Evolutionary conservation across 345 rosid genomes (phyloP).

Genomic region (Populus euphratica): DNA sequence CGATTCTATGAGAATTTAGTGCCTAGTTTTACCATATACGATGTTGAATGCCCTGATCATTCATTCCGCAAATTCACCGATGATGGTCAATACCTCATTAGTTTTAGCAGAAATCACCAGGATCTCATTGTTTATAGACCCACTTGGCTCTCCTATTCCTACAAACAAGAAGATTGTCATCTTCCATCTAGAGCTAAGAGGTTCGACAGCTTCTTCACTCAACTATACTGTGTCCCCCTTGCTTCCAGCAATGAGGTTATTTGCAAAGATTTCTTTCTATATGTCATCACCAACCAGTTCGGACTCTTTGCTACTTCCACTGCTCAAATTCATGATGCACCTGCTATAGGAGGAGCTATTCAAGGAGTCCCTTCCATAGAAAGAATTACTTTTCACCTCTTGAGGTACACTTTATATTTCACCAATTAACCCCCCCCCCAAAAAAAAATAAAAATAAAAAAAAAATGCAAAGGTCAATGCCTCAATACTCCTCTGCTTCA

Average conservation of each 20-base stretch:
- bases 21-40: conserved; percentile 77
- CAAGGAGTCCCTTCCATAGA: conserved; percentile 84
- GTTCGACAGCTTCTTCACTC: conserved; percentile 85
- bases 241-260: conserved; percentile 77
- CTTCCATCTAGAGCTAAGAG: conserved; percentile 62
- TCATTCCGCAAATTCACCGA: conserved; percentile 91
- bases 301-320: conserved; percentile 93
- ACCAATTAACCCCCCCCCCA: neutral
- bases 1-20: conserved; percentile 88
- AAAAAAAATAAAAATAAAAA: too few relatives aligned
- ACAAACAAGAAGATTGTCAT: conserved; percentile 53
- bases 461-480: too few relatives aligned
- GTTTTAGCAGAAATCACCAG: conserved; percentile 78
- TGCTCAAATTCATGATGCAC: conserved; percentile 73
- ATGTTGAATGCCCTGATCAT: conserved; percentile 83
- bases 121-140: conserved; percentile 92
- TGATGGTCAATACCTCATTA: conserved; percentile 87
- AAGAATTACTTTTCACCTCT: conserved; percentile 72
- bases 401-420: conserved; percentile 40
- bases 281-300: conserved; percentile 55
- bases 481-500: neutral
- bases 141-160: conserved; percentile 70
- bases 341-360: conserved; percentile 61
- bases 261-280: conserved; percentile 89
- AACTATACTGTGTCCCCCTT: conserved; percentile 64